Evolutionary conservation across 805 yeast species (phyloP), one percentile per base, ranked within the genome.

Genomic region (Kuraishia molischiana): DNA sequence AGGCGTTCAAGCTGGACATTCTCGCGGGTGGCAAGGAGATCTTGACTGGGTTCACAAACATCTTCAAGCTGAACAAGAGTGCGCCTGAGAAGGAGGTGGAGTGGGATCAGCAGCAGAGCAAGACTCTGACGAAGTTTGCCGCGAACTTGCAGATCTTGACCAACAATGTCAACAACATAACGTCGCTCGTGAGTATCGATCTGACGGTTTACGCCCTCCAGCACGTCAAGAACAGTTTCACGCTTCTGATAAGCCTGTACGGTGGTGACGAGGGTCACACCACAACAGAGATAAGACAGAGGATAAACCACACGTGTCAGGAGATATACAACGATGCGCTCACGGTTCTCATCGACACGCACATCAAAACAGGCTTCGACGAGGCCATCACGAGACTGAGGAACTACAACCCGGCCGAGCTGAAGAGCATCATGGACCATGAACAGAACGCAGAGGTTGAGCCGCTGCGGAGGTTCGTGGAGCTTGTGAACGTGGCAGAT

Each of bases 401-500:
- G 38, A 71, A 75, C 28, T 90, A 87, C 49, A 78, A 82, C 42
- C 90, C 95, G 0, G 53, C 61, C 24, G 58, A 58, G 56, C 14
- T 52, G 44, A 41, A 54, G 51, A 32, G 54, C 19, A 10, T 39
- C 18, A 26, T 40, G 37, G 24, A 41, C 19, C 8, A 26, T 33
- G n/a, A 41, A 51, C 19, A 51, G 51, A 32, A 34, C 48, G 4
- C 40, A 46, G 4, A 43, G 5, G 79, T 84, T n/a, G 94, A 83
- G 44, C 97, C 97, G 0, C 65, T 90, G 38, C 81, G 81, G 0
- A 75, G 84, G 33, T 90, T 92, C 49, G 82, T 94, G 14, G 97
- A 90, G 53, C 68, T 92, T 40, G 92, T 92, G 26, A 92, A 89
- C 48, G 79, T 85, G 42, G 97, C 96, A 4, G 98, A 90, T 56